Evolutionary conservation across 305 asterid genomes (phyloP).

Genomic region (Plantago coronopus): DNA sequence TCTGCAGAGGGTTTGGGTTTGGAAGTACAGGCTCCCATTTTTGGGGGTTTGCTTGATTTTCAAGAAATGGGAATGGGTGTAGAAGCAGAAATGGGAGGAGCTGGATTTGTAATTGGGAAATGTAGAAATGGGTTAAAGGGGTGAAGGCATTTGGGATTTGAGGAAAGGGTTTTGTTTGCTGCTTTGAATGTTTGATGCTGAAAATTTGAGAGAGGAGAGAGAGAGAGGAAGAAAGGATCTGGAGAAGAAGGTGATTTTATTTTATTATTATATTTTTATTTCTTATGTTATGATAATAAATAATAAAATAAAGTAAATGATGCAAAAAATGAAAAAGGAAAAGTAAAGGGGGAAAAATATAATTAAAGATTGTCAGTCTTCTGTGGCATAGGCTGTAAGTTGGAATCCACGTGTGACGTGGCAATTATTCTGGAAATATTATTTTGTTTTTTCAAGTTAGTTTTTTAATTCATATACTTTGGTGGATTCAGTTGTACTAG

Average conservation of each 20-base stretch:
- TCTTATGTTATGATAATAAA: slow-evolving; percentile 18
- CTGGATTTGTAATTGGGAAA: not conserved
- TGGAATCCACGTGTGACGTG: slow-evolving; percentile 1
- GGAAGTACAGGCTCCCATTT: slow-evolving; percentile 65
- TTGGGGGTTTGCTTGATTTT: not conserved
- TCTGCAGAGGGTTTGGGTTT: slow-evolving; percentile 42
- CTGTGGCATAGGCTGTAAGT: too few species aligned
- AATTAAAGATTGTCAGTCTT: too few species aligned
- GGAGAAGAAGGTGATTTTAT: slow-evolving; percentile 31
- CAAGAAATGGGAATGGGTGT: not conserved
- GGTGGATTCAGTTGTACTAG: too few species aligned
- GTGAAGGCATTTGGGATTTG: not conserved
- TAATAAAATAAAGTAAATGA: not conserved
- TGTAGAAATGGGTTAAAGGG: not conserved
- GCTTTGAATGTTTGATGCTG: slow-evolving; percentile 15
- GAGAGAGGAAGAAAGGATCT: slow-evolving; percentile 28
- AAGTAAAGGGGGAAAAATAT: not conserved
- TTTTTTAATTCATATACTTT: not conserved
- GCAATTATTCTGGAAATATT: slow-evolving; percentile 1
- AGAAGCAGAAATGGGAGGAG: not conserved
- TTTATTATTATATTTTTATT: slow-evolving; percentile 26
- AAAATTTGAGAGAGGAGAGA: slow-evolving; percentile 13
- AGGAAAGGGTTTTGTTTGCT: not conserved
- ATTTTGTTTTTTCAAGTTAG: not conserved
- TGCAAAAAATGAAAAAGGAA: not conserved